These are phyloP conservation scores for Lipomyces lipofer DNA, from an alignment of 805 yeast genomes.

Conservation along the genomic window DNA sequence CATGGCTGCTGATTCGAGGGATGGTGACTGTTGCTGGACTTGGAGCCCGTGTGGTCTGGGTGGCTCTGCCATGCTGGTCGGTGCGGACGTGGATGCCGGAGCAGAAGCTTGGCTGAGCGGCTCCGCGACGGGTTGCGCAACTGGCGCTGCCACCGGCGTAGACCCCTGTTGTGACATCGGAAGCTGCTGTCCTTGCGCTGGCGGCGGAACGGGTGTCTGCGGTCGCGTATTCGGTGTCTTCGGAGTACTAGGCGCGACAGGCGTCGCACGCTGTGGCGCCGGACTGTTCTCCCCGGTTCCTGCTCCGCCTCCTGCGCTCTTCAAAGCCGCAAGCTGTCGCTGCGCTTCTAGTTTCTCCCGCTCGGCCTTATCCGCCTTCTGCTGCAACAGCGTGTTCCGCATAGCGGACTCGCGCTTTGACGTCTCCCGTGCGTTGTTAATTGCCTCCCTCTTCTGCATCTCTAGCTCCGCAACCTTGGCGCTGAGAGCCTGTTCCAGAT, in stretches of 20 bases:
- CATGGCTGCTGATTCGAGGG: background rate
- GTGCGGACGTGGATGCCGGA: background rate
- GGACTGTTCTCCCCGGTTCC: background rate
- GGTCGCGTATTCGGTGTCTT: background rate
- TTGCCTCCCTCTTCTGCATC: constrained; percentile 44
- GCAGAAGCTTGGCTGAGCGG: background rate
- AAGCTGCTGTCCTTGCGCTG: background rate
- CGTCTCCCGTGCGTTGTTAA: constrained; percentile 50
- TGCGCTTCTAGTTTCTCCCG: constrained; percentile 37
- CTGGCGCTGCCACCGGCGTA: background rate
- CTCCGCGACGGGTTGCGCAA: background rate
- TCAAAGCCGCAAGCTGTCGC: constrained; percentile 33
- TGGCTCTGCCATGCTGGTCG: background rate
- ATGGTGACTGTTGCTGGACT: background rate
- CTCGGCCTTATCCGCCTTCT: constrained; percentile 55
- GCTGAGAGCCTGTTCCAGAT: constrained; percentile 23
- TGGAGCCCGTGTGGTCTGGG: constrained; percentile 3
- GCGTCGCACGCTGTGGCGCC: background rate
- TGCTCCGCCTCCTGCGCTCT: background rate
- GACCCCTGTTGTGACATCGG: background rate
- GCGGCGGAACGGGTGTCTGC: background rate
- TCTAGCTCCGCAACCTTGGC: constrained; percentile 42
- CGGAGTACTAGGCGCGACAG: background rate
- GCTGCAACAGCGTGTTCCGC: constrained; percentile 55
- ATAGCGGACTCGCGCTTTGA: constrained; percentile 61